These are phyloP conservation scores for Alternaria tenuissima DNA, from an alignment of 2,329 filamentous ascomycete genomes.

Conservation along the genomic window DNA sequence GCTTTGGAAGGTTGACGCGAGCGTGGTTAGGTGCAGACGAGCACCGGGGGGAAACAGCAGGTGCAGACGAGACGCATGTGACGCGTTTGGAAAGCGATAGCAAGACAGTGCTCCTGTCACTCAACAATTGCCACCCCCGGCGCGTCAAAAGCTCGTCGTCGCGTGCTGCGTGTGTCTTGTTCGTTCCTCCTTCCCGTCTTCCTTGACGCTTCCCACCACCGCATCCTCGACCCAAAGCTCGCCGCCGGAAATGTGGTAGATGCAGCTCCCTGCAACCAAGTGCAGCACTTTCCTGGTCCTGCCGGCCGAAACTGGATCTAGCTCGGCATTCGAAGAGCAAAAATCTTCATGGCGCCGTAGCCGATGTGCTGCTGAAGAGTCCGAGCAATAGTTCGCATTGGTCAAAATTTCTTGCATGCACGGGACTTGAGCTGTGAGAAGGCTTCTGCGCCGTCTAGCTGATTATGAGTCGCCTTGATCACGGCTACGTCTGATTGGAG, in stretches of 20 bases:
- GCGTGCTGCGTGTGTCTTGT: background rate
- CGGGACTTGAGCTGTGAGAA: constrained; percentile 15
- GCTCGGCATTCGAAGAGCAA: constrained; percentile 16
- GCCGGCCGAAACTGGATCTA: constrained; percentile 15
- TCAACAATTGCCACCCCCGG: constrained; percentile 1
- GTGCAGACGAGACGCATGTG: constrained; percentile 16
- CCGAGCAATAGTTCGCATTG: constrained; percentile 9
- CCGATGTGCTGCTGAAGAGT: constrained; percentile 11
- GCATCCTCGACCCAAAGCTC: background rate
- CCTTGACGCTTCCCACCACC: background rate
- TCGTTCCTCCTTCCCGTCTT: background rate
- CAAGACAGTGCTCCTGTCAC: constrained; percentile 1
- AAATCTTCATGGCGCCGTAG: constrained; percentile 17
- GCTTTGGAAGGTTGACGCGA: constrained; percentile 19
- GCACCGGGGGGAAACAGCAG: constrained; percentile 4
- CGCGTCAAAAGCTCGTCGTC: constrained; percentile 1
- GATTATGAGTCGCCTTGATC: constrained; percentile 17
- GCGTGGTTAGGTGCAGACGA: constrained; percentile 17
- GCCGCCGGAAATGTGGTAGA: constrained; percentile 1
- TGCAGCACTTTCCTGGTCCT: constrained; percentile 8
- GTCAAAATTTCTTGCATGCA: constrained; percentile 13
- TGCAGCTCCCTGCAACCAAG: constrained; percentile 8
- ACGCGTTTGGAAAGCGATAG: constrained; percentile 11
- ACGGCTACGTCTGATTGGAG: constrained; percentile 18
- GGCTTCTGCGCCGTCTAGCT: constrained; percentile 11